Base-by-base conservation (phyloP, 1,139 yeast species). In the Yamadazyma songkhlaensis region DNA sequence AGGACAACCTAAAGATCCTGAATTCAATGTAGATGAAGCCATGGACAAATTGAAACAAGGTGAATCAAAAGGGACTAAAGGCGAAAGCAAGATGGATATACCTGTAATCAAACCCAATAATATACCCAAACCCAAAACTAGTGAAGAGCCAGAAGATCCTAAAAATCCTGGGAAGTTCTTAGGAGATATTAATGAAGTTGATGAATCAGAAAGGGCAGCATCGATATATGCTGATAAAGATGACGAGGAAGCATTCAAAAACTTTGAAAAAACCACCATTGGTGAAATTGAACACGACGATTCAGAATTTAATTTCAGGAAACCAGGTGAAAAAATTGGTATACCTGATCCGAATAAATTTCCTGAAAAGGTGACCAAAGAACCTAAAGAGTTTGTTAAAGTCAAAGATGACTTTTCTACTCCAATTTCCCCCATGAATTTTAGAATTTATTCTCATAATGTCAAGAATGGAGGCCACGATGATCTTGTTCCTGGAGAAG, bases 371-470 rank as follows among this genome's bases (percentile, higher is more conserved):
- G 53, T 53, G 5, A 45, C 54, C 5, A 41, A 47, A 25, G 48
- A 51, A 9, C 52, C 49, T 15, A 54, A 48, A 13, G 37, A 40
- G 14, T 47, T 43, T 14, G 49, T 59, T 2, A 33, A 42, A 3
- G 43, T 58, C 2, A 51, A 54, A 3, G 44, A 44, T 9, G 40
- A 49, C 28, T 49, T 55, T 26, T 28, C 36, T 11, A 39, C 35
- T n/a, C 36, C 36, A 6, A 44, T 53, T 10, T 38, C 45, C 6
- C 54, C 57, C 1, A 34, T 64, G 4, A 41, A 39, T 12, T 62
- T 67, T 45, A 53, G 72, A 25, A 54, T 67, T 14, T 66, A 66
- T 44, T 60, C 69, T 5, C 72, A 67, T 41, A 67, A 67, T 45
- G 56, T 66, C 33, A 64, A 62, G 39, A 65, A 64, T 42, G 70